phyloP scores from a whole-genome alignment of 2,329 filamentous ascomycete species.

The Corniculantispora saksenae region DNA sequence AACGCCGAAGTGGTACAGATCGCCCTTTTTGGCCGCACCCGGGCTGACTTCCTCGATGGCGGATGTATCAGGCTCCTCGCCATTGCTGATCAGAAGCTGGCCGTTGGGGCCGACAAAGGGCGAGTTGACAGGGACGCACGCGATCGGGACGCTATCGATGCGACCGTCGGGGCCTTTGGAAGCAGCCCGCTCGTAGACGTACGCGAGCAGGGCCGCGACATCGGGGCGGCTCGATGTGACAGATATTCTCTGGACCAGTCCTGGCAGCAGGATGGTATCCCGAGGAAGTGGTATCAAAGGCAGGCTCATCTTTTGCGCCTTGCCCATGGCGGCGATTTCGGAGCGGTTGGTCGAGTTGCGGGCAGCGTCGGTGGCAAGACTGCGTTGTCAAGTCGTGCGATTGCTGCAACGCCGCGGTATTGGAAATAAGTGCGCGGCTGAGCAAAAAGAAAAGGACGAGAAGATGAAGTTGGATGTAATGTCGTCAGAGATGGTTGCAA shows the following conservation, averaged over 20 bases:
- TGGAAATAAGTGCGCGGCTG: too few relatives aligned
- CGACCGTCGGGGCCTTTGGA: slow-evolving; percentile 65
- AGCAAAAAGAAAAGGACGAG: not conserved
- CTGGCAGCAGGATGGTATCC: slow-evolving; percentile 80
- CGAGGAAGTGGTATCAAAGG: slow-evolving; percentile 82
- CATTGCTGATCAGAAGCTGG: slow-evolving; percentile 71
- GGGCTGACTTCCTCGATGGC: slow-evolving; percentile 54
- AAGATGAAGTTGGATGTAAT: not conserved
- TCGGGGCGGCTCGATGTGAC: slow-evolving; percentile 80
- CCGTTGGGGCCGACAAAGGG: slow-evolving; percentile 73
- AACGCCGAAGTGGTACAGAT: slow-evolving; percentile 82
- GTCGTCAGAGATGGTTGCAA: not conserved
- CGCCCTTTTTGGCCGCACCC: slow-evolving; percentile 62
- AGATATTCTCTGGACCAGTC: slow-evolving; percentile 80
- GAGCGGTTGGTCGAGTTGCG: slow-evolving; percentile 4
- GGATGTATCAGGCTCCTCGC: slow-evolving; percentile 50
- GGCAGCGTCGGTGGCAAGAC: slow-evolving; percentile 10
- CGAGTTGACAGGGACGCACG: slow-evolving; percentile 83
- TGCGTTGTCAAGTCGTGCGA: not conserved
- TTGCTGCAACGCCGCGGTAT: not conserved
- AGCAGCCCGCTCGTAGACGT: slow-evolving; percentile 76
- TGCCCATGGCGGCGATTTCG: slow-evolving; percentile 35
- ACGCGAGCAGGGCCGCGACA: slow-evolving; percentile 82
- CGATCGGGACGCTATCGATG: slow-evolving; percentile 72
- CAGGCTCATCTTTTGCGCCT: slow-evolving; percentile 51